Evolutionary conservation across 257 asterid genomes (phyloP), one percentile per base, ranked within the genome.

Genomic region (Verbena officinalis): DNA sequence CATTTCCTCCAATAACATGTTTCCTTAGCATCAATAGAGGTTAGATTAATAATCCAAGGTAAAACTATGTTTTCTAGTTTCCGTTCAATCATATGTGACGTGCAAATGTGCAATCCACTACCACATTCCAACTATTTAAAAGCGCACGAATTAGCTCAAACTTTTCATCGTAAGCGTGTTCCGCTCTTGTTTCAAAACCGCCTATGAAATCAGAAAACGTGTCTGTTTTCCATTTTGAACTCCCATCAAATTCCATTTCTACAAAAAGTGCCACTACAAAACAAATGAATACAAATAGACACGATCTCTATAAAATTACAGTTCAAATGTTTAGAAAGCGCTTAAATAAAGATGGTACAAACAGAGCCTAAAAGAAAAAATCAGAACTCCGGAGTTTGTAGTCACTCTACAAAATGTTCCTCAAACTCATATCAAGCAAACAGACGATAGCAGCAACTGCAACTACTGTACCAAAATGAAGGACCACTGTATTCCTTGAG

Each of bases 391-490:
- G 59, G 49, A 36, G 34, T 15, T 49, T 40, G 8, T 52, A 74
- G 11, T 54, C 22, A 58, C 51, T 31, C 76, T 70, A 75, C 68
- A 56, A 71, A 71, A 67, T 30, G 58, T 59, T 46, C 33, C 72
- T 69, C 15, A 20, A 64, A 68, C 75, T 73, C 64, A 80, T 64
- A 70, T 76, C 56, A 55, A 73, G 55, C 68, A 74, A 57, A 64
- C 55, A 30, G 55, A 78, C 16, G 48, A 59, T 50, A 64, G 73
- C 54, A 49, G 73, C 34, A 23, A 71, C 57, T 49, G 80, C 83
- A 42, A 66, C 69, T 65, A 80, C 2, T 16, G 65, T 57, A 57
- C 75, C 69, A 24, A 73, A 30, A 42, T 50, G 62, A 1, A 59
- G 42, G 21, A n/a, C 7, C 11, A 4, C 62, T 21, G 21, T 59